These are phyloP conservation scores for Ormosia semicastrata DNA, from an alignment of 306 rosid genomes.

Conservation along the genomic window DNA sequence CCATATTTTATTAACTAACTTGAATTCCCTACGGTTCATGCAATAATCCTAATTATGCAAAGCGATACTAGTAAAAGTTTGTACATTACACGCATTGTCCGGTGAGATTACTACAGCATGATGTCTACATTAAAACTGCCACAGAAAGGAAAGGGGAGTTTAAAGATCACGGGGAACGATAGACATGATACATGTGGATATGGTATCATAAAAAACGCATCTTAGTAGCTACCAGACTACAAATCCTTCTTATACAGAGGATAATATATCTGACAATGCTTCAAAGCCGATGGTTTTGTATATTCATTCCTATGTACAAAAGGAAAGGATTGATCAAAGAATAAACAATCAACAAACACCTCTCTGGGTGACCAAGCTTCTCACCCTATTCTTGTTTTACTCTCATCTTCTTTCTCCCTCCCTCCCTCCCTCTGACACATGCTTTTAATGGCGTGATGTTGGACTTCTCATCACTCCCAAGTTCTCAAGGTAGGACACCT, in stretches of 20 bases:
- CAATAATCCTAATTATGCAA: background rate
- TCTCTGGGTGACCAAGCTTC: slow-evolving; percentile 19
- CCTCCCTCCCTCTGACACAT: background rate
- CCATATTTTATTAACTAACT: background rate
- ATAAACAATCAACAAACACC: slow-evolving; percentile 31
- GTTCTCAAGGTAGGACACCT: slow-evolving; percentile 72
- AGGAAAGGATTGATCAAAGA: slow-evolving; percentile 44
- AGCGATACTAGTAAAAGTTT: background rate
- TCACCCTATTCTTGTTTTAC: background rate
- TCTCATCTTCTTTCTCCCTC: slow-evolving; percentile 2
- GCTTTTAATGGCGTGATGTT: slow-evolving; percentile 64
- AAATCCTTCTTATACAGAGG: slow-evolving; percentile 25
- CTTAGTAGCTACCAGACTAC: slow-evolving; percentile 36
- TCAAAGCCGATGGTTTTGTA: slow-evolving; percentile 34
- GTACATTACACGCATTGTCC: slow-evolving; percentile 5
- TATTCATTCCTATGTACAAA: slow-evolving; percentile 60
- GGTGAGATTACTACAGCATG: background rate
- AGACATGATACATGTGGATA: slow-evolving; percentile 4
- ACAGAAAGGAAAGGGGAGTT: background rate
- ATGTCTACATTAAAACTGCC: slow-evolving; percentile 12
- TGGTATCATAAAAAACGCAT: slow-evolving; percentile 22
- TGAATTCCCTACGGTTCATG: background rate
- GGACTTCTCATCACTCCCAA: slow-evolving; percentile 82
- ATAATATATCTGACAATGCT: slow-evolving; percentile 35
- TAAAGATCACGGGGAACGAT: background rate